Evolutionary conservation across 1,139 yeast genomes (phyloP).

Genomic region (Zygoascus meyerae): DNA sequence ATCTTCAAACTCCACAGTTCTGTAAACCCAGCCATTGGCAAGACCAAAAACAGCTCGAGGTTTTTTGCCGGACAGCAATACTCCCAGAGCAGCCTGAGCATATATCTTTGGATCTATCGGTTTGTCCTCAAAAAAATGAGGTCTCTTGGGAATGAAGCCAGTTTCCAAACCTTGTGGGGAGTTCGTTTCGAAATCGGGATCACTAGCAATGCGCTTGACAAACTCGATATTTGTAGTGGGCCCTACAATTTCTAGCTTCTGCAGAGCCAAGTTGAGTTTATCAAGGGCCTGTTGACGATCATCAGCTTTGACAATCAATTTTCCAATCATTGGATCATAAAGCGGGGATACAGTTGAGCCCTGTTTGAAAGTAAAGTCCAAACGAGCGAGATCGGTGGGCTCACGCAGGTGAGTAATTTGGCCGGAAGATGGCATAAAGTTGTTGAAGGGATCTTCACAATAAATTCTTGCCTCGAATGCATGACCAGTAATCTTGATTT

Average conservation of each 20-base stretch:
- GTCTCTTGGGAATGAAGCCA: constrained; percentile 30
- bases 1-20: constrained; percentile 14
- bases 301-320: constrained; percentile 31
- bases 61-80: constrained; percentile 15
- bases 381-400: constrained; percentile 22
- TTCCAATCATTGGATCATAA: constrained; percentile 36
- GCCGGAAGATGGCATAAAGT: constrained; percentile 32
- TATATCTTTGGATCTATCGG: constrained; percentile 25
- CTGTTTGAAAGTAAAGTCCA: constrained; percentile 30
- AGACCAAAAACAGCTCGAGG: constrained; percentile 13
- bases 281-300: constrained; percentile 31
- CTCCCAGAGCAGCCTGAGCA: constrained; percentile 33
- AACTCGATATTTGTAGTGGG: constrained; percentile 35
- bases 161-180: constrained; percentile 31
- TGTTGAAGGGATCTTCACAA: constrained; percentile 34
- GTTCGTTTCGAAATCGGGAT: constrained; percentile 28
- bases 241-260: constrained; percentile 32
- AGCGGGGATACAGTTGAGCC: constrained; percentile 31
- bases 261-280: constrained; percentile 29
- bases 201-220: constrained; percentile 28
- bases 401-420: constrained; percentile 20
- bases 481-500: constrained; percentile 29
- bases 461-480: constrained; percentile 34
- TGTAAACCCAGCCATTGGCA: constrained; percentile 12
- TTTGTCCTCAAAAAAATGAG: constrained; percentile 22